A percentile compares a stretch with the other conserved stretches of the same genome.
phyloP scores from a whole-genome alignment of 2,329 filamentous ascomycete genomes.

The Sclerotinia sclerotiorum region DNA sequence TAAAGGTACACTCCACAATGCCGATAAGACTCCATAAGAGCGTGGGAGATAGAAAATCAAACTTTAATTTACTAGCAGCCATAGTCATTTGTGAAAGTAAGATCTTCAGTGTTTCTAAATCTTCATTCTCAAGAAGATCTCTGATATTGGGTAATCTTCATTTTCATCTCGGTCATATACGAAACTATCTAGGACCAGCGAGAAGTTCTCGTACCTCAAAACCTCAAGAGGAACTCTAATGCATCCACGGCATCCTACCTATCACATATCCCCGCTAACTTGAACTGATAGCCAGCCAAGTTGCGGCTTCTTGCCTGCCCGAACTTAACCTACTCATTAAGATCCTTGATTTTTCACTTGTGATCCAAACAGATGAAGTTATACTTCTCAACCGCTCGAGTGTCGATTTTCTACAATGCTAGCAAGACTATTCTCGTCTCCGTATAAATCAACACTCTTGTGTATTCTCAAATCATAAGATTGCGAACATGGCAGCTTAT shows the following conservation, averaged over 20 bases:
- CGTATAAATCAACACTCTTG: slow-evolving; percentile 7
- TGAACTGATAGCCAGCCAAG: slow-evolving; percentile 19
- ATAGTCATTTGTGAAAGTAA: background rate
- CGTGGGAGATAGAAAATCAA: background rate
- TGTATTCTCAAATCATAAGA: slow-evolving; percentile 9
- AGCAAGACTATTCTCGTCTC: background rate
- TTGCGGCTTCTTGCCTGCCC: slow-evolving; percentile 16
- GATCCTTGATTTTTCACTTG: slow-evolving; percentile 5
- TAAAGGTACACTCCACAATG: background rate
- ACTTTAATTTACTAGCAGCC: too few species aligned
- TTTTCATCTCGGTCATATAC: too few species aligned
- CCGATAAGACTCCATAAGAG: background rate
- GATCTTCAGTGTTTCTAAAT: background rate
- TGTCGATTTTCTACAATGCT: slow-evolving; percentile 18
- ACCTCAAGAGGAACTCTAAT: background rate
- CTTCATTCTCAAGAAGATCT: background rate
- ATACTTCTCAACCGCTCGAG: slow-evolving; percentile 3
- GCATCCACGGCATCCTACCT: background rate
- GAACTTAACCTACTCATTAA: slow-evolving; percentile 11
- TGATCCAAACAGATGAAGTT: slow-evolving; percentile 16
- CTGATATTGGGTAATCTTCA: background rate
- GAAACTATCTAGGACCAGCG: too few species aligned
- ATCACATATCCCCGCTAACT: slow-evolving; percentile 14
- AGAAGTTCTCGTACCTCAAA: background rate
- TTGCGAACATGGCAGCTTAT: slow-evolving; percentile 29